A percentile compares a stretch with the other conserved stretches of the same genome.
Evolutionary conservation across 1,284 basidiomycete genomes (phyloP).

Genomic region (Singerocomus inundabilis): DNA sequence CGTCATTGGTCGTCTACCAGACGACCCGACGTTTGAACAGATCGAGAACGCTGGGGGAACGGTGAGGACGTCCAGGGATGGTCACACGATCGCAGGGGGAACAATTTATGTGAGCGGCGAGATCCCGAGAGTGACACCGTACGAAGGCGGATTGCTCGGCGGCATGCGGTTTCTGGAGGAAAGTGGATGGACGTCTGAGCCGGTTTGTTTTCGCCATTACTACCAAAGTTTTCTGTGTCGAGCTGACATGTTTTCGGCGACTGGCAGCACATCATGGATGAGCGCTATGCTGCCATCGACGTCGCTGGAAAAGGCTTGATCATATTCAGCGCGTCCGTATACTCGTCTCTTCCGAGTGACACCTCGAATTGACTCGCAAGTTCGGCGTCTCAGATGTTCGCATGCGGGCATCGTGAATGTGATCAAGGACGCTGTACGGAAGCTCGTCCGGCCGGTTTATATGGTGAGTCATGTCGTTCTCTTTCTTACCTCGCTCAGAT

Average conservation of each 20-base stretch:
- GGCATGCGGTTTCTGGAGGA: conserved; percentile 62
- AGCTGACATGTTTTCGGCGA: not conserved
- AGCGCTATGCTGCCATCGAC: conserved; percentile 75
- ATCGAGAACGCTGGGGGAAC: conserved; percentile 56
- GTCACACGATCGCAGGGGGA: conserved; percentile 59
- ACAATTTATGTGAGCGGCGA: conserved; percentile 77
- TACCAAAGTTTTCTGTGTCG: not conserved
- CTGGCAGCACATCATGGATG: conserved; percentile 72
- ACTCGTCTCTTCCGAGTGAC: not conserved
- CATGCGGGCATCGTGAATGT: conserved; percentile 86
- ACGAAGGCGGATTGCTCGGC: conserved; percentile 66
- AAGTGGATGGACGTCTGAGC: conserved; percentile 58
- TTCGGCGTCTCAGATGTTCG: conserved; percentile 53
- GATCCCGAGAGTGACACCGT: conserved; percentile 68
- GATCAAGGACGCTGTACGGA: conserved; percentile 60
- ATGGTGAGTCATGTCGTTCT: conserved; percentile 47
- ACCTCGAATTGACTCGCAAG: not conserved
- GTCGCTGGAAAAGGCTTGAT: conserved; percentile 77
- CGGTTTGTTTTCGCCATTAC: conserved; percentile 40
- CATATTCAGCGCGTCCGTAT: conserved; percentile 74
- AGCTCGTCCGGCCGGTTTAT: conserved; percentile 67
- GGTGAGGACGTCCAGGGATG: conserved; percentile 54
- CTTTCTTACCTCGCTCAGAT: not conserved
- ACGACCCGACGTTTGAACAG: conserved; percentile 69
- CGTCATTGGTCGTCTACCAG: conserved; percentile 57